Evolutionary conservation across 2,329 filamentous ascomycete genomes (phyloP), one percentile per base, ranked within the genome.

Genomic region (Aspergillus sp.): DNA sequence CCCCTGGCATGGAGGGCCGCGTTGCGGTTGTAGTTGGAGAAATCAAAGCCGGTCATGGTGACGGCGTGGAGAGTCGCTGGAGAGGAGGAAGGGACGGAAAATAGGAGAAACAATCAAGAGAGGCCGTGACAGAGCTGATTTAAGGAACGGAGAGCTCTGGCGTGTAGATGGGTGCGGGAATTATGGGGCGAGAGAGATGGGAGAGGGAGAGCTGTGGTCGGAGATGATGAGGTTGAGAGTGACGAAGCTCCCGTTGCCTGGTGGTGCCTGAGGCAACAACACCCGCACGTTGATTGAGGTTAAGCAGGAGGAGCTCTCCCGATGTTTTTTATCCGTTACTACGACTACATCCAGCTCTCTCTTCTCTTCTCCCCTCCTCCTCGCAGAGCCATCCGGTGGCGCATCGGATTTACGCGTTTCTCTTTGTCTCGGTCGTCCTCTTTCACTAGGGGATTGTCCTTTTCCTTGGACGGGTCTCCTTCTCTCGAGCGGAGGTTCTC

Each of bases 1-100:
- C 95, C 95, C 76, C 88, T 86, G 66, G 93, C 90, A 74, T 97
- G 93, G 64, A 99, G 85, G 60, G 93, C 93, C 73, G 88, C 85
- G 84, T 99, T 99, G 81, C 94, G 90, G 84, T 96, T 96, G 85
- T 97, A 94, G 83, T 99, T 99, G 75, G 91, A 95, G 83, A 99
- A 99, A 80, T 97, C 92, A 83, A 96, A 96, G 79, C 92, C 92
- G 67, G 89, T 87, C 94, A 99, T 99, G 67, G 69, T 86, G 76
- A 60, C 52, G 57, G 62, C 54, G 59, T 55, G 54, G 55, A 20
- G 22, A 42, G 40, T 52, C 43, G 45, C 53, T 33, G 57, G 47
- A 35, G 44, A 72, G 61, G 2, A 68, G 68, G 22, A n/a, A 24
- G 22, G 55, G 11, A 9, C 20, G 10, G 33, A 20, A 20, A 41